Conservation (phyloP, 2,329 filamentous ascomycete genomes). For the Aspergillus sojae region DNA sequence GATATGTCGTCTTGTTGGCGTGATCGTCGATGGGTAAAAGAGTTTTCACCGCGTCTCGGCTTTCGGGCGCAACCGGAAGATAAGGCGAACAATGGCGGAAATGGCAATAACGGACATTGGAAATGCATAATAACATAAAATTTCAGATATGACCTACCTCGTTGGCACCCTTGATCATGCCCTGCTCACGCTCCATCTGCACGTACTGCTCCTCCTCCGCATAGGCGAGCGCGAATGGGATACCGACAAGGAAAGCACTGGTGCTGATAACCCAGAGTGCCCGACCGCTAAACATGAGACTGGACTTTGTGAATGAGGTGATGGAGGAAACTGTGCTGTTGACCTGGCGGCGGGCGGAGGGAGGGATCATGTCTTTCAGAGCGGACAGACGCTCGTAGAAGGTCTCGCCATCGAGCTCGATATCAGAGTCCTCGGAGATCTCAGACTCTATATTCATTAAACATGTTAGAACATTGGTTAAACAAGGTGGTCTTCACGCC, state of each 20-base stretch:
- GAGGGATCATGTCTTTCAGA: constrained; percentile 75
- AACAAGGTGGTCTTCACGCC: neutral
- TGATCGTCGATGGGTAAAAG: constrained; percentile 3
- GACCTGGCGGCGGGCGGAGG: constrained; percentile 70
- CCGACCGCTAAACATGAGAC: constrained; percentile 72
- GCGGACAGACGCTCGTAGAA: constrained; percentile 71
- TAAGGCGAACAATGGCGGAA: neutral
- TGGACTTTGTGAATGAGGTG: constrained; percentile 49
- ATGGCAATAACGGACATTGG: neutral
- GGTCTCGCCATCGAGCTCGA: constrained; percentile 58
- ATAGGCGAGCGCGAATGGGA: constrained; percentile 90
- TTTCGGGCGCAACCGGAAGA: neutral
- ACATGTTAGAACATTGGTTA: constrained; percentile 5
- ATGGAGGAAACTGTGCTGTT: constrained; percentile 57
- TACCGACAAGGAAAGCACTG: constrained; percentile 83
- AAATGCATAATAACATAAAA: neutral
- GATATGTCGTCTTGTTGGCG: neutral
- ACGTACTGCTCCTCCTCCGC: constrained; percentile 95
- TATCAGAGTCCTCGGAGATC: constrained; percentile 79
- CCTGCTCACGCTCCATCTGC: constrained; percentile 97
- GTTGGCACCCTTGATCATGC: constrained; percentile 88
- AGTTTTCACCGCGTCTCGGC: constrained; percentile 4
- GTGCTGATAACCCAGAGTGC: constrained; percentile 89
- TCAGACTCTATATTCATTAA: constrained; percentile 65
- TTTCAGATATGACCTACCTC: constrained; percentile 58